Percentiles rank a stretch among this genome's conserved stretches.
Conservation (phyloP, 805 yeast genomes). For the Torulaspora microellipsoides region DNA sequence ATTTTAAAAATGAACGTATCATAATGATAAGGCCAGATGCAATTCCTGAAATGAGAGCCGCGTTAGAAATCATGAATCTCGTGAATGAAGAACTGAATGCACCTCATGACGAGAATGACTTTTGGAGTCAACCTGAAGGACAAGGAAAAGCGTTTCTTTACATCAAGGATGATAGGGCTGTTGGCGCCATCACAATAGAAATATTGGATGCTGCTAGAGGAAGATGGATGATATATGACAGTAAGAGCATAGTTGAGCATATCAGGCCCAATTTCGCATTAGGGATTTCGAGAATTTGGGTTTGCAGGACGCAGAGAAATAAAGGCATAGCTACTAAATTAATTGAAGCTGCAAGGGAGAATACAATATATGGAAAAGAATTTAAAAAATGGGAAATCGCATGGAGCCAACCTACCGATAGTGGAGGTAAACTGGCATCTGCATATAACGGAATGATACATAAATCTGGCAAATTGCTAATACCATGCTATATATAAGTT, state of each 20-base stretch:
- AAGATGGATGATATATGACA: conserved; percentile 55
- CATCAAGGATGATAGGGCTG: conserved; percentile 42
- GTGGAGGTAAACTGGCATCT: conserved; percentile 57
- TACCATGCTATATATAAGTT: conserved; percentile 29
- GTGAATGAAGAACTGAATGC: conserved; percentile 62
- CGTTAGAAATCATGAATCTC: conserved; percentile 42
- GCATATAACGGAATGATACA: conserved; percentile 53
- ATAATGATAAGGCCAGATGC: conserved; percentile 35
- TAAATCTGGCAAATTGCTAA: conserved; percentile 30
- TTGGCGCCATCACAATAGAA: conserved; percentile 57
- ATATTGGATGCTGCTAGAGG: conserved; percentile 36
- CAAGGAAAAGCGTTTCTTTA: conserved; percentile 49
- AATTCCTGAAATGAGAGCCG: conserved; percentile 34
- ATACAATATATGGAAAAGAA: conserved; percentile 47
- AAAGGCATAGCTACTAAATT: conserved; percentile 46
- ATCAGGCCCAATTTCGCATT: conserved; percentile 39
- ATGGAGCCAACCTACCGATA: conserved; percentile 69
- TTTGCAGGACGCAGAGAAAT: conserved; percentile 43
- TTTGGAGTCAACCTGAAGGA: conserved; percentile 31
- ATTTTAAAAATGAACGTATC: conserved; percentile 26
- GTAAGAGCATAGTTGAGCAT: conserved; percentile 47
- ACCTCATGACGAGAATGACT: conserved; percentile 42
- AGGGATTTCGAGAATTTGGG: conserved; percentile 50
- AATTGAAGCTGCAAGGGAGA: conserved; percentile 40
- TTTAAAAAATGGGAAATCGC: conserved; percentile 46